These are phyloP conservation scores for Aphanomyces stellatus DNA, from an alignment of 352 stramenopile species.

Conservation along the genomic window DNA sequence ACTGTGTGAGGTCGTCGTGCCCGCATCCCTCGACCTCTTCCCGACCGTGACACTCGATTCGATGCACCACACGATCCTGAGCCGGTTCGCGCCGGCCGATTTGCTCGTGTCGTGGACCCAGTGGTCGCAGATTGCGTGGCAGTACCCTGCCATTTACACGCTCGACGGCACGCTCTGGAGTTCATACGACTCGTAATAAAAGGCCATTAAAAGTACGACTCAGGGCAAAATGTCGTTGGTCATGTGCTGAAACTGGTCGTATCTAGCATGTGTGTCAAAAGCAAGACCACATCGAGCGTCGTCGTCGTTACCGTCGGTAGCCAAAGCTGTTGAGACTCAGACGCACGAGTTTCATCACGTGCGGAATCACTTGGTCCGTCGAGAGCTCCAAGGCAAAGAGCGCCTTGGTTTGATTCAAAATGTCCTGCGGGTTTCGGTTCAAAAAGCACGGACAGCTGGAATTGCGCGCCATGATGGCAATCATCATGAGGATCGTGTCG, in stretches of 20 bases:
- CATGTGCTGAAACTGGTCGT: slow-evolving; percentile 88
- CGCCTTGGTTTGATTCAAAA: slow-evolving; percentile 64
- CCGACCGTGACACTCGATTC: slow-evolving; percentile 80
- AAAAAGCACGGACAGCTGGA: slow-evolving; percentile 96
- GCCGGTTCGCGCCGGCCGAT: slow-evolving; percentile 34
- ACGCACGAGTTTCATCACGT: slow-evolving; percentile 83
- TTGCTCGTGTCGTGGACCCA: slow-evolving; percentile 7
- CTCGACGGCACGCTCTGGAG: slow-evolving; percentile 14
- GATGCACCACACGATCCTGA: slow-evolving; percentile 65
- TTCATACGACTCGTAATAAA: not conserved
- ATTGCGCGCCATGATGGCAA: slow-evolving; percentile 94
- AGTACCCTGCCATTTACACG: slow-evolving; percentile 16
- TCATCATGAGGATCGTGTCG: slow-evolving; percentile 93
- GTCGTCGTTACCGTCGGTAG: slow-evolving; percentile 29
- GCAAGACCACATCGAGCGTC: not conserved
- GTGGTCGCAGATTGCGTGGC: not conserved
- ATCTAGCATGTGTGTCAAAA: not conserved
- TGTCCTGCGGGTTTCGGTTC: slow-evolving; percentile 59
- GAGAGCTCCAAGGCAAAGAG: slow-evolving; percentile 75
- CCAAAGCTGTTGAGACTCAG: slow-evolving; percentile 88
- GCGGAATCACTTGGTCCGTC: slow-evolving; percentile 82
- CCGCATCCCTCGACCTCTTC: slow-evolving; percentile 57
- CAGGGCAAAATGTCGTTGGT: slow-evolving; percentile 88
- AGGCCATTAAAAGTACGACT: not conserved
- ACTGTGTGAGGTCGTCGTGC: slow-evolving; percentile 48